A percentile compares a stretch with the other conserved stretches of the same genome.
These are phyloP conservation scores for Sonneratia caseolaris DNA, from an alignment of 345 rosid species.

Conservation along the genomic window DNA sequence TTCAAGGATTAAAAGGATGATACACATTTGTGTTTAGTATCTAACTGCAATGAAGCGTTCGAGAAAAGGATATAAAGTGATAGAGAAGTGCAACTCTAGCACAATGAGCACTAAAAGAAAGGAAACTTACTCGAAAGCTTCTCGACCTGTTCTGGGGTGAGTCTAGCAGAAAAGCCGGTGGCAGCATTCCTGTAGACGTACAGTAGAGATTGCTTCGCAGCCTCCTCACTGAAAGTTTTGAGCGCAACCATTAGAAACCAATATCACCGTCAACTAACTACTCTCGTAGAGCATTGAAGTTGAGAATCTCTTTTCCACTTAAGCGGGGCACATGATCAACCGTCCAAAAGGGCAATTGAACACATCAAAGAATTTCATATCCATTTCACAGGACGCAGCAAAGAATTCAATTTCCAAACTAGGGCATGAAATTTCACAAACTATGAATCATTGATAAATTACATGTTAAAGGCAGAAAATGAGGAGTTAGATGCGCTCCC, in stretches of 20 bases:
- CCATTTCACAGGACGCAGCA: neutral
- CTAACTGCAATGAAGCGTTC: neutral
- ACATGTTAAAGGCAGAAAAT: neutral
- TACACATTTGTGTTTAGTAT: neutral
- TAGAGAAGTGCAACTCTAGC: neutral
- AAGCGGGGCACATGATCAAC: neutral
- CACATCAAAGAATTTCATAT: neutral
- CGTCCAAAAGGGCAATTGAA: neutral
- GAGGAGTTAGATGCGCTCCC: neutral
- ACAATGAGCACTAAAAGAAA: neutral
- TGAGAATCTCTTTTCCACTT: neutral
- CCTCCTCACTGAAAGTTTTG: constrained; percentile 42
- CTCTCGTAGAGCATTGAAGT: neutral
- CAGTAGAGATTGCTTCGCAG: constrained; percentile 66
- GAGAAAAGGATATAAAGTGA: neutral
- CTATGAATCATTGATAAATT: neutral
- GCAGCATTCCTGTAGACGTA: constrained; percentile 80
- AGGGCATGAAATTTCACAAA: neutral
- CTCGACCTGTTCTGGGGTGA: constrained; percentile 64
- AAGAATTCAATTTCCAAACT: neutral
- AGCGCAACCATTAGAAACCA: neutral
- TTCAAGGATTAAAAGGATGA: neutral
- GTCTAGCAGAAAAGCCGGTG: constrained; percentile 83
- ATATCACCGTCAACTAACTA: neutral
- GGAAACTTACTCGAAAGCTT: constrained; percentile 47